A percentile compares a stretch with the other conserved stretches of the same genome.
Evolutionary conservation across 106 monocot species (phyloP).

Genomic region (Dioscorea dumetorum): DNA sequence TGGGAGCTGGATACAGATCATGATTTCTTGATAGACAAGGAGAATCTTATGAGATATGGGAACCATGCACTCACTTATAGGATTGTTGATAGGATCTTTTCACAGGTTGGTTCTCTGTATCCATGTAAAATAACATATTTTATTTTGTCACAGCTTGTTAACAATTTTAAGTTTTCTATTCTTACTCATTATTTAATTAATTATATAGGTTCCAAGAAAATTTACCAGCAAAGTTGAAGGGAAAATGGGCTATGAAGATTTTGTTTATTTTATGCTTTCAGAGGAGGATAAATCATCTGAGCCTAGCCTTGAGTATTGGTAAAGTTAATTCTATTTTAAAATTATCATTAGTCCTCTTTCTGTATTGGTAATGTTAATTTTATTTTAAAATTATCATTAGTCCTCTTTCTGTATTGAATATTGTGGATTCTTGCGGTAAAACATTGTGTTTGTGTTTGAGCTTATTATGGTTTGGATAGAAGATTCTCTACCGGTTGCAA

Average conservation of each 20-base stretch:
- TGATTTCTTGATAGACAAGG: slow-evolving; percentile 94
- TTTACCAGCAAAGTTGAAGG: slow-evolving; percentile 85
- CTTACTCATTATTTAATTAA: not conserved
- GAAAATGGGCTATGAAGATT: slow-evolving; percentile 99
- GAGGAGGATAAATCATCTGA: slow-evolving; percentile 97
- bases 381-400: too few relatives aligned
- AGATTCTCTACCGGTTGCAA: too few relatives aligned
- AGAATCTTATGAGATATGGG: slow-evolving; percentile 93
- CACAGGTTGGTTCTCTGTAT: slow-evolving; percentile 51
- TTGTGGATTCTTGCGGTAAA: too few relatives aligned
- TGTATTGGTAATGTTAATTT: too few relatives aligned
- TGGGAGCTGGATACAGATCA: slow-evolving; percentile 99
- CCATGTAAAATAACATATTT: too few relatives aligned
- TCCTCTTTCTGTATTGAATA: too few relatives aligned
- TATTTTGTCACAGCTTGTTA: not conserved
- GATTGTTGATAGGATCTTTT: slow-evolving; percentile 92
- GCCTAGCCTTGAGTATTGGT: slow-evolving; percentile 97
- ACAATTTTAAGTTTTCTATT: not conserved
- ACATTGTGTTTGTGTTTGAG: too few relatives aligned
- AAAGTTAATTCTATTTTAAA: slow-evolving; percentile 3
- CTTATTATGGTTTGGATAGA: too few relatives aligned
- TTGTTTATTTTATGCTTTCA: slow-evolving; percentile 89
- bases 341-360: too few relatives aligned
- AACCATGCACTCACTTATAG: slow-evolving; percentile 92
- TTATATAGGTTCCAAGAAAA: slow-evolving; percentile 72